Evolutionary conservation across 2,329 filamentous ascomycete genomes (phyloP).

Genomic region (Pseudocercospora musae): DNA sequence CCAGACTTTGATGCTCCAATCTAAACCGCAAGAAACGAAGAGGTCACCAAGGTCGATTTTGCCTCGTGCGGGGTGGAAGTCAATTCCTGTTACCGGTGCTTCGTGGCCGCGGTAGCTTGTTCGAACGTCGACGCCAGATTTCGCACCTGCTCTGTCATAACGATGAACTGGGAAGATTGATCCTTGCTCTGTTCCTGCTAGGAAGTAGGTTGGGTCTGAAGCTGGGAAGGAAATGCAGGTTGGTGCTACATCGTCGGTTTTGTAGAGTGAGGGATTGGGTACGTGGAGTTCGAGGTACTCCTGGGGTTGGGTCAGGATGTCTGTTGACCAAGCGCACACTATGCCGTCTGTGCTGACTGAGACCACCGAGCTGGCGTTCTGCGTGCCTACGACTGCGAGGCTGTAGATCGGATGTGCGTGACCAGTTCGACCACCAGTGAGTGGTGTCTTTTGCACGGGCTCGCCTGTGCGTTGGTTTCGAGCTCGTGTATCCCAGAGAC

Average conservation of each 20-base stretch:
- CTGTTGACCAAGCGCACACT: conserved; percentile 94
- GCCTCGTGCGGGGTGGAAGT: conserved; percentile 90
- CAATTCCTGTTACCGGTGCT: conserved; percentile 90
- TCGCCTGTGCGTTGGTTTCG: conserved; percentile 59
- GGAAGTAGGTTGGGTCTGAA: conserved; percentile 94
- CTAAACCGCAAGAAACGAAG: conserved; percentile 84
- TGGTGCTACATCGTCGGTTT: conserved; percentile 87
- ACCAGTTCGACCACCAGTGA: conserved; percentile 74
- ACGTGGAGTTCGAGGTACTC: conserved; percentile 86
- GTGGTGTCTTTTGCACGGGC: conserved; percentile 91
- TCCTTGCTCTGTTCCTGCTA: conserved; percentile 94
- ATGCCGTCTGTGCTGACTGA: conserved; percentile 95
- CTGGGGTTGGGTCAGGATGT: conserved; percentile 95
- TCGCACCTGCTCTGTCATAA: conserved; percentile 94
- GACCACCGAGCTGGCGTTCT: conserved; percentile 98
- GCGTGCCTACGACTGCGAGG: conserved; percentile 91
- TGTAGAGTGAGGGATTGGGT: conserved; percentile 68
- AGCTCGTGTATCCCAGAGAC: conserved; percentile 93
- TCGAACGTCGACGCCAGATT: conserved; percentile 87
- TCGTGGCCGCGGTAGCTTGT: conserved; percentile 87
- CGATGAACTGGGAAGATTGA: conserved; percentile 94
- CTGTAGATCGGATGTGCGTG: conserved; percentile 97
- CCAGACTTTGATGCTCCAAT: conserved; percentile 98
- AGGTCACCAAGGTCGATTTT: conserved; percentile 92
- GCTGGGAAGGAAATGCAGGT: conserved; percentile 93